Percentiles rank a stretch among this genome's conserved stretches.
These are phyloP conservation scores for Hypoxylon rubiginosum DNA, from an alignment of 2,329 filamentous ascomycete genomes.

Conservation along the genomic window DNA sequence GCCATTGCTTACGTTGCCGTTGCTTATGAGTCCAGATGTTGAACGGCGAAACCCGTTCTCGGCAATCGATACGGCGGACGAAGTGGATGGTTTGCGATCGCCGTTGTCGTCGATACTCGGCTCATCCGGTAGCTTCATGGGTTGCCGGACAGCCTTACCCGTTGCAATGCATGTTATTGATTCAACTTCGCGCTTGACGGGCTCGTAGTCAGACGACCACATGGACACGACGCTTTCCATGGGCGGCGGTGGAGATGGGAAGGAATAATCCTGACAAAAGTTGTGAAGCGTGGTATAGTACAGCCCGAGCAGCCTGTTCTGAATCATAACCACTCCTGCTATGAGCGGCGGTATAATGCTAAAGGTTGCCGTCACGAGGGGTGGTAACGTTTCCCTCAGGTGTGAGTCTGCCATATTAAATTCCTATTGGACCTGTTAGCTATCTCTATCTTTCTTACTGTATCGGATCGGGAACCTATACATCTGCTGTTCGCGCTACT, in stretches of 20 bases:
- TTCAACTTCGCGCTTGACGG: conserved; percentile 76
- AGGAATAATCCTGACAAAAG: conserved; percentile 76
- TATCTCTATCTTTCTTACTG: background rate
- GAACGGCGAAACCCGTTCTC: conserved; percentile 57
- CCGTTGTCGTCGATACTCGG: conserved; percentile 38
- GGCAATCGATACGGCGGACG: conserved; percentile 45
- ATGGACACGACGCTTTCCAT: conserved; percentile 77
- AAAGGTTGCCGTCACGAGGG: conserved; percentile 77
- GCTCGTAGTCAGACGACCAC: conserved; percentile 75
- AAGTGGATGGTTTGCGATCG: conserved; percentile 45
- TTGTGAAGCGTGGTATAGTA: conserved; percentile 83
- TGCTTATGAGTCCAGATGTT: conserved; percentile 59
- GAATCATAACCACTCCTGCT: conserved; percentile 77
- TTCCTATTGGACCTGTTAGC: conserved; percentile 61
- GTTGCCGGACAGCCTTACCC: conserved; percentile 74
- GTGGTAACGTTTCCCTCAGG: conserved; percentile 78
- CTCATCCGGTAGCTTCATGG: conserved; percentile 56
- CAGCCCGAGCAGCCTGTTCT: conserved; percentile 81
- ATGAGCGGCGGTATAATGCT: conserved; percentile 81
- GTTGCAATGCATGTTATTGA: conserved; percentile 72
- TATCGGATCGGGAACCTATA: conserved; percentile 57
- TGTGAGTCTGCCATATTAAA: conserved; percentile 83
- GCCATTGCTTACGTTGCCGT: conserved; percentile 36
- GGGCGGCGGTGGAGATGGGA: conserved; percentile 79
- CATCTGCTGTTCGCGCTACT: conserved; percentile 73